Conservation (phyloP, 1,284 basidiomycete species). For the Ceratobasidium sp. region DNA sequence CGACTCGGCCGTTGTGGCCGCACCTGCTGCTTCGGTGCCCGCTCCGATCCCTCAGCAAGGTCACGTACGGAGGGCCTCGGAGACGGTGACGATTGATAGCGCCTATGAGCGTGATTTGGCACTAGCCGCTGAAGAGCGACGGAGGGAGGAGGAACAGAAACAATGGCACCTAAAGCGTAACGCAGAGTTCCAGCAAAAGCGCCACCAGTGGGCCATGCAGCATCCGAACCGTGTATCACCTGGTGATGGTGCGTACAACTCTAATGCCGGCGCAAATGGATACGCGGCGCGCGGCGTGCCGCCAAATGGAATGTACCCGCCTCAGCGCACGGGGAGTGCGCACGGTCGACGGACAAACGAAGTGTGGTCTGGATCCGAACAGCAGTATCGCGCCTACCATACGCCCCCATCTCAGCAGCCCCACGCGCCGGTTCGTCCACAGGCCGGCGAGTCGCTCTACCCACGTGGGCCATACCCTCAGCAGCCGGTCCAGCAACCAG, state of each 20-base stretch:
- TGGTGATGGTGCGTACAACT: slow-evolving; percentile 1
- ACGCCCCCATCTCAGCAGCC: slow-evolving; percentile 13
- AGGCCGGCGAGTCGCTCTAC: slow-evolving; percentile 11
- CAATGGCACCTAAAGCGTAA: slow-evolving; percentile 13
- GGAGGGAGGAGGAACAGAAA: slow-evolving; percentile 25
- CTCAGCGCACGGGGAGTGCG: slow-evolving; percentile 15
- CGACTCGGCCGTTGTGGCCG: neutral
- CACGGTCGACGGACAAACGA: slow-evolving; percentile 10
- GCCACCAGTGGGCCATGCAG: slow-evolving; percentile 19
- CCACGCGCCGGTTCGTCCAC: slow-evolving; percentile 24
- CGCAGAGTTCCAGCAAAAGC: slow-evolving; percentile 23
- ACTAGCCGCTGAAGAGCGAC: slow-evolving; percentile 25
- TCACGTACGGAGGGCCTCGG: slow-evolving; percentile 18
- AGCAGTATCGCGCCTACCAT: slow-evolving; percentile 11
- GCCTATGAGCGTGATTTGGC: slow-evolving; percentile 24
- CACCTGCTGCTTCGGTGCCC: neutral
- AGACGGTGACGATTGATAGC: slow-evolving; percentile 17
- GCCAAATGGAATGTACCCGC: slow-evolving; percentile 1
- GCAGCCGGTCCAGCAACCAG: slow-evolving; percentile 17
- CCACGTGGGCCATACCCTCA: slow-evolving; percentile 3
- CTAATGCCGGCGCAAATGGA: neutral
- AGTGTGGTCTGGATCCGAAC: neutral
- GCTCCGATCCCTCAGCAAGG: slow-evolving; percentile 3
- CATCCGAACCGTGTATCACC: slow-evolving; percentile 11
- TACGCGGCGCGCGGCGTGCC: neutral